phyloP scores from a whole-genome alignment of 2,329 filamentous ascomycete genomes.

The Aspergillus awamori region DNA sequence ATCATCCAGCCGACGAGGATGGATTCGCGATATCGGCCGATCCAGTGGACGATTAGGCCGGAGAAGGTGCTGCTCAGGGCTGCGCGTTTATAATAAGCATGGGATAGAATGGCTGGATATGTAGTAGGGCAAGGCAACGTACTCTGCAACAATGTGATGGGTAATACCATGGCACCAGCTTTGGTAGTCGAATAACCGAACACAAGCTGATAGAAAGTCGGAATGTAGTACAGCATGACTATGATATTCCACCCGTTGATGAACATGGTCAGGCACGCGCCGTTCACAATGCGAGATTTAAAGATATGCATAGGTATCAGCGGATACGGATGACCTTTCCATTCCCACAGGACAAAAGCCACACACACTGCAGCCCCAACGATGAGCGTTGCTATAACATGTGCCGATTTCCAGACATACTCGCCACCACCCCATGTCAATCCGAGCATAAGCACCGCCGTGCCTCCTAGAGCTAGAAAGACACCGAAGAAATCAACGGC shows the following conservation, averaged over 20 bases:
- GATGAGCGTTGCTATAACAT: slow-evolving; percentile 59
- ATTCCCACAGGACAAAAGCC: slow-evolving; percentile 38
- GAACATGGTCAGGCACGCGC: slow-evolving; percentile 59
- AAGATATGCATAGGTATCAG: slow-evolving; percentile 54
- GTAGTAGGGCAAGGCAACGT: slow-evolving; percentile 4
- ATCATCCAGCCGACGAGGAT: slow-evolving; percentile 58
- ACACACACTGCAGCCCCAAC: slow-evolving; percentile 46
- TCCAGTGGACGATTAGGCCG: slow-evolving; percentile 57
- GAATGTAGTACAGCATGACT: slow-evolving; percentile 64
- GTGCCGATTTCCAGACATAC: slow-evolving; percentile 58
- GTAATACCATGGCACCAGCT: slow-evolving; percentile 56
- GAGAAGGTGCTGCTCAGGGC: slow-evolving; percentile 53
- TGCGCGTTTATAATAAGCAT: background rate
- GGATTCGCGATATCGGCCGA: slow-evolving; percentile 57
- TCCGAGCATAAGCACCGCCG: slow-evolving; percentile 53
- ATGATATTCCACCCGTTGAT: slow-evolving; percentile 64
- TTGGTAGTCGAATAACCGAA: slow-evolving; percentile 47
- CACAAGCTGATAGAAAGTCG: slow-evolving; percentile 64
- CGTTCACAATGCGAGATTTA: slow-evolving; percentile 56
- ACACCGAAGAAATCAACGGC: slow-evolving; percentile 57
- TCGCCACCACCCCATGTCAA: slow-evolving; percentile 64
- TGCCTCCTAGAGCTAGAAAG: slow-evolving; percentile 49
- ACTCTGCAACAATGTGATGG: slow-evolving; percentile 54
- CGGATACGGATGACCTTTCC: slow-evolving; percentile 35
- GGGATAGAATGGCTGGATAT: background rate